Conservation (phyloP, 768 basidiomycete species). For the Xerocomellus intermedius region DNA sequence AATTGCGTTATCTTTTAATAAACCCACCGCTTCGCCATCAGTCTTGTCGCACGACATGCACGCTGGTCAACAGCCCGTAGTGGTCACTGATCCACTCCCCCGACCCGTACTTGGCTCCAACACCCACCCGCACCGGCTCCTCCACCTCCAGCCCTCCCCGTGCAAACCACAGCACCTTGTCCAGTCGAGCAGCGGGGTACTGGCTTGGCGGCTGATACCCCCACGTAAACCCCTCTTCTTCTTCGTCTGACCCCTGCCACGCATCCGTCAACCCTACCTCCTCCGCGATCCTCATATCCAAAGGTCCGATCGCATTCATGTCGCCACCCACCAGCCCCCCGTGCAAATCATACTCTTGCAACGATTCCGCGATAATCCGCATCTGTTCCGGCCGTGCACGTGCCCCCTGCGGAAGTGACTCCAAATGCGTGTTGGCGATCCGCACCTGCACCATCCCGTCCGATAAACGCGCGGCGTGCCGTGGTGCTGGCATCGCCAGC, state of each 20-base stretch:
- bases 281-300: conserved; percentile 43
- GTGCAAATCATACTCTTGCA: conserved; percentile 45
- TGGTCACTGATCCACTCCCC: conserved; percentile 67
- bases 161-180: conserved; percentile 62
- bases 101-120: conserved; percentile 44
- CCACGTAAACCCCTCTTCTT: conserved; percentile 60
- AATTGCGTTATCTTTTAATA: conserved; percentile 3
- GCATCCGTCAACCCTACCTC: conserved; percentile 57
- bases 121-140: conserved; percentile 54
- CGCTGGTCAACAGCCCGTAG: conserved; percentile 50
- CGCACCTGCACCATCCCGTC: conserved; percentile 49
- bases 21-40: conserved; percentile 4
- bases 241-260: conserved; percentile 47
- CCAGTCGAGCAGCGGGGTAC: conserved; percentile 55
- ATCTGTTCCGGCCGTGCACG: conserved; percentile 50
- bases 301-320: conserved; percentile 61
- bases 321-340: conserved; percentile 70
- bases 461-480: conserved; percentile 28
- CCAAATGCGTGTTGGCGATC: conserved; percentile 73
- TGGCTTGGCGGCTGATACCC: conserved; percentile 54
- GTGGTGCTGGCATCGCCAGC: conserved; percentile 38
- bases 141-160: conserved; percentile 51
- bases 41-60: conserved; percentile 28
- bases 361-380: conserved; percentile 45
- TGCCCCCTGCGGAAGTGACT: conserved; percentile 54